These are phyloP conservation scores for Calamus simplicifolius DNA, from an alignment of 176 grass and related monocot species.

Conservation along the genomic window DNA sequence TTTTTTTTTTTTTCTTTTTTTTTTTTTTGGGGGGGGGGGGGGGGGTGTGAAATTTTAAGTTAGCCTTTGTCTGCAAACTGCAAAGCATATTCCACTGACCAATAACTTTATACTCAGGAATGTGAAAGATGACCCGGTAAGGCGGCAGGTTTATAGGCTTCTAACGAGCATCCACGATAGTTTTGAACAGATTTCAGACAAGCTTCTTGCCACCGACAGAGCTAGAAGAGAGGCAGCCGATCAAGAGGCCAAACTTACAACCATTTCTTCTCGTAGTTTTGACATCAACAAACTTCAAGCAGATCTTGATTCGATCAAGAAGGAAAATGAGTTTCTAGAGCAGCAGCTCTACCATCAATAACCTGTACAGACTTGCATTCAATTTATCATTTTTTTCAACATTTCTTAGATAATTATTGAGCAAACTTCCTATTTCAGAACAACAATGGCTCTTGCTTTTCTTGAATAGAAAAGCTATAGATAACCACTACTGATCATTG, in stretches of 20 bases:
- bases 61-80: too few species aligned
- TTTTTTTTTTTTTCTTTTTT: too few species aligned
- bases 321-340: conserved; percentile 13
- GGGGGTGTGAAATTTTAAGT: too few species aligned
- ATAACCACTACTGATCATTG: too few species aligned
- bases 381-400: too few species aligned
- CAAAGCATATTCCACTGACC: too few species aligned
- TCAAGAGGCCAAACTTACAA: conserved; percentile 7
- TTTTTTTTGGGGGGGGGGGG: too few species aligned
- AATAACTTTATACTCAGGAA: neutral
- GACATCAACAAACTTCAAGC: conserved; percentile 12
- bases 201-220: conserved; percentile 7
- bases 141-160: conserved; percentile 13
- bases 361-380: too few species aligned
- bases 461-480: too few species aligned
- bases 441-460: too few species aligned
- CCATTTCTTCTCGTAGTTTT: conserved; percentile 13
- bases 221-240: conserved; percentile 9
- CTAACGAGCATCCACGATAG: conserved; percentile 13
- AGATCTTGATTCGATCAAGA: conserved; percentile 15
- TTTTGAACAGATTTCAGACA: conserved; percentile 12
- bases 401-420: too few species aligned
- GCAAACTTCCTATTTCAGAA: too few species aligned
- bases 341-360: neutral
- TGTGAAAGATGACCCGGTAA: conserved; percentile 5